Percentiles rank a stretch among this genome's conserved stretches.
Evolutionary conservation across 1,284 basidiomycete species (phyloP).

Genomic region (Porodaedalea pini): DNA sequence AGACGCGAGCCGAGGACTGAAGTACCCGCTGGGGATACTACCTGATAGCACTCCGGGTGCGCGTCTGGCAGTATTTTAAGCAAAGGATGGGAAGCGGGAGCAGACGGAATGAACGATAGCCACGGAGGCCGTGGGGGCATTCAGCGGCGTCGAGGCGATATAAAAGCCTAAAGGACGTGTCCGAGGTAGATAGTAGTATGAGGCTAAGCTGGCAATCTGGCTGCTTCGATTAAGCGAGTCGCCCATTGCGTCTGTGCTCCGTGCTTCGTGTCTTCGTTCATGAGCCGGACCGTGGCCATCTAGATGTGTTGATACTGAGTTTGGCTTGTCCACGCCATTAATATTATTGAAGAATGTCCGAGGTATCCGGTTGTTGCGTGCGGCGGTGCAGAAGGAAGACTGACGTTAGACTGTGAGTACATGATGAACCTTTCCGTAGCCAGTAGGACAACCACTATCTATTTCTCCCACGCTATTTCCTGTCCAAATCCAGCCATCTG

Average conservation of each 20-base stretch:
- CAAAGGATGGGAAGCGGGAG: neutral
- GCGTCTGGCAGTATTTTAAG: neutral
- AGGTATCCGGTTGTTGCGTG: neutral
- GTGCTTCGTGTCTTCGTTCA: neutral
- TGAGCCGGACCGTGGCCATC: neutral
- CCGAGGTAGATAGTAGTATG: neutral
- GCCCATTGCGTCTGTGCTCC: neutral
- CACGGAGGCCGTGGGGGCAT: neutral
- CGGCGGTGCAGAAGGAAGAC: too few relatives aligned
- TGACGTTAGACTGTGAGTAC: too few relatives aligned
- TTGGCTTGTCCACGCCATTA: neutral
- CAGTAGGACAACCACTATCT: too few relatives aligned
- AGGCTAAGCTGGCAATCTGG: too few relatives aligned
- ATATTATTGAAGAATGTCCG: neutral
- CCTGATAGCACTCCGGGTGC: too few relatives aligned
- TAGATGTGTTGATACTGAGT: neutral
- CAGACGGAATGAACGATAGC: neutral
- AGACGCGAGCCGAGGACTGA: too few relatives aligned
- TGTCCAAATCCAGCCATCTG: too few relatives aligned
- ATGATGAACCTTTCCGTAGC: too few relatives aligned
- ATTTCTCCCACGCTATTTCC: too few relatives aligned
- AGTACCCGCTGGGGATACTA: too few relatives aligned
- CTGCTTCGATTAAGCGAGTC: too few relatives aligned
- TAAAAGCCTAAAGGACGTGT: neutral
- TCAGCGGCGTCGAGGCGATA: neutral